Percentiles rank a stretch among this genome's conserved stretches.
Conservation (phyloP, 2,329 filamentous ascomycete species). For the Aspergillus latus region DNA sequence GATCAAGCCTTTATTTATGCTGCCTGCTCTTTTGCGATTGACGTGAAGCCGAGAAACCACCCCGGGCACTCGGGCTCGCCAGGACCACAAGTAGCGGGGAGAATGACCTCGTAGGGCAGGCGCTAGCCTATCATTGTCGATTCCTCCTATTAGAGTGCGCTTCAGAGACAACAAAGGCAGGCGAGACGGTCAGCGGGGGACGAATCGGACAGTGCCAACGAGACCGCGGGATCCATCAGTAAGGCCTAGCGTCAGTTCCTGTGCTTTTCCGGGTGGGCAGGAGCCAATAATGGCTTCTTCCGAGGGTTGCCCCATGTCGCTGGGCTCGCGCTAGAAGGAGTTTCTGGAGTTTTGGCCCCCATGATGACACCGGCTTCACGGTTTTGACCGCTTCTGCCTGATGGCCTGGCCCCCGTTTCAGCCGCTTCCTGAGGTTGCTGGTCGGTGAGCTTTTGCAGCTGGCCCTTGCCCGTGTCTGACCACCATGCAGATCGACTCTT, state of each 20-base stretch:
- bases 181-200: slow-evolving; percentile 9
- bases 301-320: not conserved
- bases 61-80: slow-evolving; percentile 8
- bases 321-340: not conserved
- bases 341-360: slow-evolving; percentile 10
- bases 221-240: slow-evolving; percentile 21
- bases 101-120: slow-evolving; percentile 14
- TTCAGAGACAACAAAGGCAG: not conserved
- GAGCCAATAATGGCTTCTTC: slow-evolving; percentile 4
- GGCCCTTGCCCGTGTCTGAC: not conserved
- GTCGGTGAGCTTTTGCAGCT: slow-evolving; percentile 7
- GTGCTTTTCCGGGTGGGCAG: not conserved
- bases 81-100: slow-evolving; percentile 9
- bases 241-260: slow-evolving; percentile 25
- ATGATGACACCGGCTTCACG: slow-evolving; percentile 19
- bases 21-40: slow-evolving; percentile 1
- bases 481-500: not conserved
- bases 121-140: slow-evolving; percentile 7
- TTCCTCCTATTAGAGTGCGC: slow-evolving; percentile 4
- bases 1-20: slow-evolving; percentile 1
- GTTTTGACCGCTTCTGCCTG: slow-evolving; percentile 27
- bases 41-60: not conserved
- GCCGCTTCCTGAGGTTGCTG: not conserved
- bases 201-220: slow-evolving; percentile 23
- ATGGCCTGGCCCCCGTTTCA: not conserved